These are phyloP conservation scores for Trametes villosa DNA, from an alignment of 768 basidiomycete species.

Conservation along the genomic window DNA sequence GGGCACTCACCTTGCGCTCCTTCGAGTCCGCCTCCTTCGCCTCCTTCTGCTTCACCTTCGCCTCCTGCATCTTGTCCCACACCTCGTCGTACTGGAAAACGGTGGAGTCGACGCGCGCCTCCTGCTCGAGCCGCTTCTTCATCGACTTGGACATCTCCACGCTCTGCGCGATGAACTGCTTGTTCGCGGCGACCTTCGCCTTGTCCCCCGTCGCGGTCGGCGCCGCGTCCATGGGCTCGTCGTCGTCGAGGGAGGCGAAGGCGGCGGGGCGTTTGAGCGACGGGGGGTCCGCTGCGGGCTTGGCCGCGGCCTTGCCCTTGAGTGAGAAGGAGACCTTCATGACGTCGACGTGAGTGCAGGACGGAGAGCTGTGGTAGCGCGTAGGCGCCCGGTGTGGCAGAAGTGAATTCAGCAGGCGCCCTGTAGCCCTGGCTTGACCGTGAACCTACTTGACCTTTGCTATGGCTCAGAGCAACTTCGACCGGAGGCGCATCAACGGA, in stretches of 20 bases:
- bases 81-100: constrained; percentile 97
- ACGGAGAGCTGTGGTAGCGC: not conserved
- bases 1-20: constrained; percentile 70
- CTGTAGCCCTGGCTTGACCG: not conserved
- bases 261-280: constrained; percentile 60
- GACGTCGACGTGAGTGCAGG: constrained; percentile 17
- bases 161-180: constrained; percentile 61
- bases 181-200: constrained; percentile 50
- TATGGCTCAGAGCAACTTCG: constrained; percentile 58
- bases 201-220: constrained; percentile 46
- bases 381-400: constrained; percentile 3
- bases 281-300: constrained; percentile 56
- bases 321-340: constrained; percentile 96
- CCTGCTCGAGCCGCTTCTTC: constrained; percentile 77
- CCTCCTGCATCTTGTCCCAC: constrained; percentile 94
- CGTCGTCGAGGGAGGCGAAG: constrained; percentile 69
- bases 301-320: constrained; percentile 48
- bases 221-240: constrained; percentile 55
- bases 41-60: constrained; percentile 73
- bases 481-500: constrained; percentile 88
- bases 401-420: not conserved
- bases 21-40: constrained; percentile 75
- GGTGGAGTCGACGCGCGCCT: constrained; percentile 76
- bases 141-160: constrained; percentile 63
- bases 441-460: not conserved